A percentile compares a stretch with the other conserved stretches of the same genome.
Conservation (phyloP, 2,329 filamentous ascomycete species). For the Emericellopsis atlantica region DNA sequence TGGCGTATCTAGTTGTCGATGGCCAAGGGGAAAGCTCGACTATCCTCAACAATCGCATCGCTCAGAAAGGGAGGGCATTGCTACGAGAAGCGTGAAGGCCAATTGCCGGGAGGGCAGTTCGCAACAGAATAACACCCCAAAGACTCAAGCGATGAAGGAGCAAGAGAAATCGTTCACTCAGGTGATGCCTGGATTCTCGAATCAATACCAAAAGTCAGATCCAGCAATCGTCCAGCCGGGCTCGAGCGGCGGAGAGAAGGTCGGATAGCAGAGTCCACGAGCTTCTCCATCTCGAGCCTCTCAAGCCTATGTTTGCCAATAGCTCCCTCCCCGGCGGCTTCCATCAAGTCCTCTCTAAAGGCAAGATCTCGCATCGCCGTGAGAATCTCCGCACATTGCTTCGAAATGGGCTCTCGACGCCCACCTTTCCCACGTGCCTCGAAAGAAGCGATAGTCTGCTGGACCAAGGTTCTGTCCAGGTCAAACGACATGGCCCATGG, state of each 20-base stretch:
- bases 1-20: not conserved
- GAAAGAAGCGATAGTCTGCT: not conserved
- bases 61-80: not conserved
- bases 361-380: not conserved
- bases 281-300: not conserved
- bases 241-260: not conserved
- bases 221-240: not conserved
- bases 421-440: not conserved
- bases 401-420: not conserved
- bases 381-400: not conserved
- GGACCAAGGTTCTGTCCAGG: not conserved
- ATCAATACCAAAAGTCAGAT: not conserved
- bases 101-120: not conserved
- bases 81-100: not conserved
- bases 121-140: not conserved
- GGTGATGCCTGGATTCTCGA: not conserved
- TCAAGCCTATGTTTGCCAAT: not conserved
- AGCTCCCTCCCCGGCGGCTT: not conserved
- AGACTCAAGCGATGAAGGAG: not conserved
- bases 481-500: not conserved
- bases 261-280: not conserved
- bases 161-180: not conserved
- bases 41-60: not conserved
- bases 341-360: not conserved
- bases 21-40: not conserved